Evolutionary conservation across 495 filamentous ascomycete genomes (phyloP).

Genomic region (Opeltia flavorubescens): DNA sequence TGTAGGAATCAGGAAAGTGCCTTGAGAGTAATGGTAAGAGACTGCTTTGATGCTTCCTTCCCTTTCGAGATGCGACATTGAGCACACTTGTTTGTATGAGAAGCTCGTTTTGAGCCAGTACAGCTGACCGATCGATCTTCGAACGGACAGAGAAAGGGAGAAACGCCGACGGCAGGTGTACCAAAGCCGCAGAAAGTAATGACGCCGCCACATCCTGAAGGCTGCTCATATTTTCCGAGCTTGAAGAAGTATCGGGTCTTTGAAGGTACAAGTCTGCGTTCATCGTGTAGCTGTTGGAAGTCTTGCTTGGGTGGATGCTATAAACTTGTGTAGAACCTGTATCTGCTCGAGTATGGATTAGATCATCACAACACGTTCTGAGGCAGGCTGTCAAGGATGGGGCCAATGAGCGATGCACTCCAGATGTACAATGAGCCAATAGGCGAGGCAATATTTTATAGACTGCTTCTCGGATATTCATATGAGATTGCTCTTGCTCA

Average conservation of each 20-base stretch:
- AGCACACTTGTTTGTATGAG: constrained; percentile 68
- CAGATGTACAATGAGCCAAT: constrained; percentile 45
- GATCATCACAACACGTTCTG: constrained; percentile 47
- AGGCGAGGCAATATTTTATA: constrained; percentile 45
- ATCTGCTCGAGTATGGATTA: constrained; percentile 34
- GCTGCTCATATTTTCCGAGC: constrained; percentile 11
- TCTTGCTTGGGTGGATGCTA: constrained; percentile 16
- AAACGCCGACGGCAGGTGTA: constrained; percentile 43
- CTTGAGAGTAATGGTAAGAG: constrained; percentile 64
- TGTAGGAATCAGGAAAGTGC: constrained; percentile 40
- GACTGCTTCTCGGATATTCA: constrained; percentile 40
- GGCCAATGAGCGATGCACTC: constrained; percentile 46
- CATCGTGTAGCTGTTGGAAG: constrained; percentile 22
- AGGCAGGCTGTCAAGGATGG: constrained; percentile 42
- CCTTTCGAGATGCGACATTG: constrained; percentile 49
- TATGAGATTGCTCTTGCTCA: constrained; percentile 39
- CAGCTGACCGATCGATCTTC: constrained; percentile 63
- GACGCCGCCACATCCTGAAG: constrained; percentile 33
- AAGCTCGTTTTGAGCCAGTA: constrained; percentile 47
- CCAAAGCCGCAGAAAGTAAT: constrained; percentile 49
- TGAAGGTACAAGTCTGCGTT: constrained; percentile 43
- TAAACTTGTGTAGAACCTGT: constrained; percentile 4
- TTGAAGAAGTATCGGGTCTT: not conserved
- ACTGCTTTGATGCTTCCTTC: constrained; percentile 44
- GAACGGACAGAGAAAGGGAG: constrained; percentile 49